Base-by-base conservation (phyloP, 2,329 filamentous ascomycete species). In the Aureobasidium mangrovei region DNA sequence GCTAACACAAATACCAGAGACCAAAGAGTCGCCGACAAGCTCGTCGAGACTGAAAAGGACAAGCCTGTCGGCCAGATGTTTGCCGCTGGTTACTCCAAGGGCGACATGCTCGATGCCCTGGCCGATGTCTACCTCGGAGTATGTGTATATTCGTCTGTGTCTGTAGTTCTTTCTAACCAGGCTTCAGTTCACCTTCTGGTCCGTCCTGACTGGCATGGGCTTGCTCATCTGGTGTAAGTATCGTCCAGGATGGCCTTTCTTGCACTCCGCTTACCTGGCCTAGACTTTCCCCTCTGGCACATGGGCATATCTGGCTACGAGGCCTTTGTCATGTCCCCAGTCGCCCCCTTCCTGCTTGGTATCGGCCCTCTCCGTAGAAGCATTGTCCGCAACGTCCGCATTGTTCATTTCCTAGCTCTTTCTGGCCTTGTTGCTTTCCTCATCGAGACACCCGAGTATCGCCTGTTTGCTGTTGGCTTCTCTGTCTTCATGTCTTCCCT, bases 301-400 rank as follows among this genome's bases (percentile, higher is more conserved):
- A 98, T 98, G 93, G 93, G 93, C 29, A 94, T 98, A 57, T 97
- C 91, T 3, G 93, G 93, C 59, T 98, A 93, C 66, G 93, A 98
- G 72, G 85, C 84, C 41, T 77, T 95, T 60, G 84, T 98, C 64
- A 85, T 97, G 82, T 81, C 80, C 47, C 91, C 88, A 3, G 70
- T 91, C 49, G 87, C 91, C 4, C 93, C 93, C 0, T 76, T 91
- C 38, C 69, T 97, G 24, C 81, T 98, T 41, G 83, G 78, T 26
- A 84, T 90, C 58, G 78, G 77, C 44, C 75, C 83, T 1, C 57
- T 96, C 18, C 85, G 89, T 57, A 79, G 78, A 38, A 68, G 88
- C 12, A 77, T 88, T 8, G 72, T 85, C 51, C 81, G 79, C 57
- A 84, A 94, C 64, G 74, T 86, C 59, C 83, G 85, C 31, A 65